phyloP scores from a whole-genome alignment of 2,329 filamentous ascomycete genomes.

The Xylaria sp. region DNA sequence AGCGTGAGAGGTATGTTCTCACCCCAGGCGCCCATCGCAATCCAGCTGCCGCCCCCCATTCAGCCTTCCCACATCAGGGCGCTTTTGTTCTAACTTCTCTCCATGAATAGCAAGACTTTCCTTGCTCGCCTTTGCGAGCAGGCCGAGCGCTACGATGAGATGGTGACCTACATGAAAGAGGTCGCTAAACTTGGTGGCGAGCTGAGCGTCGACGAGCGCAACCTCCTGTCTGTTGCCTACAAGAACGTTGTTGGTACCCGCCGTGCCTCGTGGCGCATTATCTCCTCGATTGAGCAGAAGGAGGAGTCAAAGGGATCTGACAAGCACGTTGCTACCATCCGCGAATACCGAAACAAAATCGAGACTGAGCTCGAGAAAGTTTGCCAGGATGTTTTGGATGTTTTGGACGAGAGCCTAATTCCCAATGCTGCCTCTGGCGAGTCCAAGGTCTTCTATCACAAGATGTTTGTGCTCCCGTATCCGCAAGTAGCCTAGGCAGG shows the following conservation, averaged over 20 bases:
- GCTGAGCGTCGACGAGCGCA: slow-evolving; percentile 94
- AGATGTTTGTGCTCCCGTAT: slow-evolving; percentile 75
- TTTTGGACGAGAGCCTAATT: slow-evolving; percentile 91
- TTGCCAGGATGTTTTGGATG: slow-evolving; percentile 96
- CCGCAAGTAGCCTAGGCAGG: slow-evolving; percentile 9
- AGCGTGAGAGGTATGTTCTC: slow-evolving; percentile 71
- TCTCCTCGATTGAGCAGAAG: slow-evolving; percentile 99
- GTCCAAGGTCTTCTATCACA: slow-evolving; percentile 99
- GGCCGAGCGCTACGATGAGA: slow-evolving; percentile 99
- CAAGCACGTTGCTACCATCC: slow-evolving; percentile 92
- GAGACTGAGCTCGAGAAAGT: slow-evolving; percentile 96
- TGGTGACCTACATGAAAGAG: slow-evolving; percentile 99
- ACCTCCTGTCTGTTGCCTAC: slow-evolving; percentile 96
- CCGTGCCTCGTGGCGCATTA: slow-evolving; percentile 97
- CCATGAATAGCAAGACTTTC: slow-evolving; percentile 87
- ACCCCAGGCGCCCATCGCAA: slow-evolving; percentile 17
- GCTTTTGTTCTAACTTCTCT: slow-evolving; percentile 29
- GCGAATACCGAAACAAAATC: slow-evolving; percentile 98
- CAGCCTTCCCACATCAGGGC: slow-evolving; percentile 13
- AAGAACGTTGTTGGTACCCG: slow-evolving; percentile 98
- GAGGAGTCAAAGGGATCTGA: slow-evolving; percentile 98
- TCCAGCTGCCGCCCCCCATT: slow-evolving; percentile 19
- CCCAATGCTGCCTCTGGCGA: slow-evolving; percentile 95
- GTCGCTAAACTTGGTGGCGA: slow-evolving; percentile 86
- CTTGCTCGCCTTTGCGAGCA: slow-evolving; percentile 99